Evolutionary conservation across 129 eudicot species (phyloP).

Genomic region (Escallonia herrerae): DNA sequence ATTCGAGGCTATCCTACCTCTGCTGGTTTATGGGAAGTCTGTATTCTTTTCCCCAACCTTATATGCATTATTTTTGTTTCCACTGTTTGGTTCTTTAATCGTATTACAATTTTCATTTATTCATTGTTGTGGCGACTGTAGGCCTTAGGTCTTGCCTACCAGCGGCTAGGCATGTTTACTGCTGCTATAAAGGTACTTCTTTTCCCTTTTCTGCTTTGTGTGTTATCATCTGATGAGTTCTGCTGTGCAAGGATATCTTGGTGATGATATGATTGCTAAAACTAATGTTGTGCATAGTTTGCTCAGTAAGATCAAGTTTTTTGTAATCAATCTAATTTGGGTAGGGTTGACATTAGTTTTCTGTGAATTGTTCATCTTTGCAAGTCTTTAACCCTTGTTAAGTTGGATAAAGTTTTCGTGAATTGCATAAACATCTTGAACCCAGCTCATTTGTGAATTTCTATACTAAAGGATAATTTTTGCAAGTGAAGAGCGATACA

Average conservation of each 20-base stretch:
- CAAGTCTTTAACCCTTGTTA: not conserved
- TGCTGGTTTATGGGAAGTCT: constrained; percentile 97
- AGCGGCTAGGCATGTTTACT: constrained; percentile 91
- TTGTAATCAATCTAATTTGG: not conserved
- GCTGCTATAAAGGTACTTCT: constrained; percentile 84
- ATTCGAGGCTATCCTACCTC: constrained; percentile 89
- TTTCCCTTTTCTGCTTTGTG: not conserved
- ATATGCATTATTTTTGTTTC: not conserved
- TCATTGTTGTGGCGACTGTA: constrained; percentile 22
- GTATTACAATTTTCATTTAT: not conserved
- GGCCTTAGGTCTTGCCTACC: constrained; percentile 95
- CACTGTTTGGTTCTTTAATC: not conserved
- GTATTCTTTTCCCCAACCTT: constrained; percentile 13
- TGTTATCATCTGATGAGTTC: no score
- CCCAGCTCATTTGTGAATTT: no score
- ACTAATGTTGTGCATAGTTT: not conserved
- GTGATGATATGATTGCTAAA: not conserved
- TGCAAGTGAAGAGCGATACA: no score
- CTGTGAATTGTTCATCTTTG: no score
- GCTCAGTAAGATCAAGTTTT: not conserved
- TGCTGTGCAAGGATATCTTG: not conserved
- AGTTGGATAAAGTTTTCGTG: not conserved
- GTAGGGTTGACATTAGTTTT: not conserved
- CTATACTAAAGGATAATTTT: no score
- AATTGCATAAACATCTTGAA: constrained; percentile 2